A percentile compares a stretch with the other conserved stretches of the same genome.
Conservation (phyloP, 345 rosid genomes). For the Lepidium sativum region DNA sequence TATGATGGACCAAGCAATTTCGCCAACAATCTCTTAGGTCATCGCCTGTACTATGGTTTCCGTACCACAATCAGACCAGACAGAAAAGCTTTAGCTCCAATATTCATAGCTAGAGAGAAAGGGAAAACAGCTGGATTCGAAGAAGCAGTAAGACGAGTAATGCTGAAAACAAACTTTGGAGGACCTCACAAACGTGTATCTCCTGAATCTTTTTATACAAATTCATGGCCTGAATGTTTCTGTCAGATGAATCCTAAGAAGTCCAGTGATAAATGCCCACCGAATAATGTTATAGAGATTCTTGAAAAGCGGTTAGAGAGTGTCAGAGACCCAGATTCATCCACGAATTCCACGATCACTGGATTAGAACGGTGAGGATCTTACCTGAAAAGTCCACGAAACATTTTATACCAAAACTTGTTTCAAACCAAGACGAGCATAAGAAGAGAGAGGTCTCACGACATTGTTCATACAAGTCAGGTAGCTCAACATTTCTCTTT, state of each 20-base stretch:
- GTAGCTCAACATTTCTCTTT: background rate
- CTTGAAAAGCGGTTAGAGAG: conserved; percentile 49
- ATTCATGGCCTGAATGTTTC: conserved; percentile 99
- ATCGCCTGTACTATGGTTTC: conserved; percentile 93
- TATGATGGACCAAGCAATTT: conserved; percentile 99
- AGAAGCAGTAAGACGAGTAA: conserved; percentile 71
- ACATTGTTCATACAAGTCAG: conserved; percentile 16
- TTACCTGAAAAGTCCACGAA: background rate
- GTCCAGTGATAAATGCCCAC: conserved; percentile 81
- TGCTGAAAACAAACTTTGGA: conserved; percentile 86
- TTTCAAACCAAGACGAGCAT: conserved; percentile 2
- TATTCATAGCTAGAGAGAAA: conserved; percentile 68
- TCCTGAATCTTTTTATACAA: conserved; percentile 95
- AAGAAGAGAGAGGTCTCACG: conserved; percentile 1
- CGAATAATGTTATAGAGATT: conserved; percentile 69
- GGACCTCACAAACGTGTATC: conserved; percentile 82
- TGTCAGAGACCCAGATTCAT: conserved; percentile 35
- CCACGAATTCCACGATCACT: conserved; percentile 38
- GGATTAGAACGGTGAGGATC: conserved; percentile 33
- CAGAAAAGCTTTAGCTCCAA: conserved; percentile 79
- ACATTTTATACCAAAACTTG: background rate
- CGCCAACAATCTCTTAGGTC: conserved; percentile 97
- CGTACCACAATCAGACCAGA: conserved; percentile 94
- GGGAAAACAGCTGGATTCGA: conserved; percentile 60
- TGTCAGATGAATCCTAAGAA: conserved; percentile 58